Conservation (phyloP, 2,329 filamentous ascomycete species). For the Alternaria triticina region DNA sequence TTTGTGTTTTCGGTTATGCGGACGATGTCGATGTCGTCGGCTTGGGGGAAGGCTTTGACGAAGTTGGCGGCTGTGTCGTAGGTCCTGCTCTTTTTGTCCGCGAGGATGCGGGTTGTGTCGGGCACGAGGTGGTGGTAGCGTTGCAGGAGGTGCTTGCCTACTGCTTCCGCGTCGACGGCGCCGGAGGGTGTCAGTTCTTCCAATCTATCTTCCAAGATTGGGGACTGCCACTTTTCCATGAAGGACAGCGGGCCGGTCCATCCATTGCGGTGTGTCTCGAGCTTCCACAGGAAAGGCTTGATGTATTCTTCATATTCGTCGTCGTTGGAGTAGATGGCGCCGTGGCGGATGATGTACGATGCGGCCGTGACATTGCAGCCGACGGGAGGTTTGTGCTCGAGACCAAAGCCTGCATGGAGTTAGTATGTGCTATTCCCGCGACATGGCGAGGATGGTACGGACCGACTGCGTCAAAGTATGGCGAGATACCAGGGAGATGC, state of each 20-base stretch:
- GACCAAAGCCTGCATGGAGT: conserved; percentile 40
- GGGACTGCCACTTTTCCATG: conserved; percentile 62
- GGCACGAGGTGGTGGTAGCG: conserved; percentile 61
- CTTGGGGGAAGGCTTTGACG: conserved; percentile 37
- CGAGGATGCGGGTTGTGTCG: conserved; percentile 37
- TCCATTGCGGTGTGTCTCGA: conserved; percentile 63
- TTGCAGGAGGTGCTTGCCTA: conserved; percentile 65
- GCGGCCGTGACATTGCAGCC: conserved; percentile 58
- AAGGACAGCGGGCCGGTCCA: conserved; percentile 62
- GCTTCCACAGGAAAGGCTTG: conserved; percentile 60
- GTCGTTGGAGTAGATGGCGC: conserved; percentile 59
- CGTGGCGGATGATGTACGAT: conserved; percentile 57
- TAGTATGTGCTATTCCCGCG: neutral
- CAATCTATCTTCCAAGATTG: conserved; percentile 61
- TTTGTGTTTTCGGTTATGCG: conserved; percentile 39
- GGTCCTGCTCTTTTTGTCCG: conserved; percentile 46
- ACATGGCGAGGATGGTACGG: neutral
- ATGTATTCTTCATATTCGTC: conserved; percentile 59
- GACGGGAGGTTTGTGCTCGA: conserved; percentile 55
- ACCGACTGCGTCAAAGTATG: conserved; percentile 57
- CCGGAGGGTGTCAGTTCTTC: conserved; percentile 38
- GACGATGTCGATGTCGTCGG: conserved; percentile 41
- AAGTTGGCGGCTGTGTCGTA: conserved; percentile 44
- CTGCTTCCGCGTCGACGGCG: conserved; percentile 61
- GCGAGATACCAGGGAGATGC: conserved; percentile 58